Base-by-base conservation (phyloP, 2,329 filamentous ascomycete genomes). In the Chaetomium olivaceum region DNA sequence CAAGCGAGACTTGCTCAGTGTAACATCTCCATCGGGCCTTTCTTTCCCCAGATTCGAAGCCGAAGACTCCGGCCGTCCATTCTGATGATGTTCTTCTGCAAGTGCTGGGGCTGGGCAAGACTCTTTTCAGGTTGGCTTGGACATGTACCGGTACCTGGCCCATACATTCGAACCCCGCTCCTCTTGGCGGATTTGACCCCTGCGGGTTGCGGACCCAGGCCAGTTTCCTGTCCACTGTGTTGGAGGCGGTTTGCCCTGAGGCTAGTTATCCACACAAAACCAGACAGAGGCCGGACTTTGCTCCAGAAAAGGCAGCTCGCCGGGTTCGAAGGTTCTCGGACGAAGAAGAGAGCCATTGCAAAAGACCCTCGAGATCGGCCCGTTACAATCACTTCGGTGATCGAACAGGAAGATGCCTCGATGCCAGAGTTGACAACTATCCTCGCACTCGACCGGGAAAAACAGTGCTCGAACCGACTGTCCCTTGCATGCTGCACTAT, bases 261-360 rank as follows among this genome's bases (percentile, higher is more conserved):
- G 39, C 52, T 33, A 21, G n/a, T 54, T 54, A 48, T 64, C 64
- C 58, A 50, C 46, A 57, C 46, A 65, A 31, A 31, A 55, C 52
- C 46, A 23, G 50, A 54, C n/a, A 36, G 31, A 43, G 33, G 48
- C 62, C 50, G 50, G 59, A 46, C 50, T 29, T 68, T 29, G 54
- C 19, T 54, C 69, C 68, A 16, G 60, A 69, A 66, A 59, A 62
- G 69, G 68, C 65, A 69, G 54, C 43, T 68, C 54, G 25, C 16
- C 12, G 36, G n/a, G n/a, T n/a, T n/a, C n/a, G n/a, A n/a, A n/a
- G 19, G 16, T 4, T 27, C 51, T 59, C 3, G 43, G 56, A 33
- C 36, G 29, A 56, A 51, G 43, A 59, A 50, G 14, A 23, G 46
- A 25, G 57, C 57, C 58, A 58, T 55, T 61, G 39, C 33, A 58